Conservation (phyloP, 305 asterid genomes). For the Solanum hybrid region DNA sequence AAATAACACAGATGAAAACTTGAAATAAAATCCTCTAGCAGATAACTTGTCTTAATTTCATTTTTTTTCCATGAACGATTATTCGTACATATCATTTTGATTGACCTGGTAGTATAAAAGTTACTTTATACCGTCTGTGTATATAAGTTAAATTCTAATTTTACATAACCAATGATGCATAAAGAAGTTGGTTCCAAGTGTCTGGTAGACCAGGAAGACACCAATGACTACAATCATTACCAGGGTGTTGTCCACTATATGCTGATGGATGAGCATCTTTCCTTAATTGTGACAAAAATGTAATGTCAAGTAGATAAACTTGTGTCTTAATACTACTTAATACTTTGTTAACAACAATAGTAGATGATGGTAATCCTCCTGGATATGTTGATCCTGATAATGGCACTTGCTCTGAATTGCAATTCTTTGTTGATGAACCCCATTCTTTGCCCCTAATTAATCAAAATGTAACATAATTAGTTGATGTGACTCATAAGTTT, state of each 20-base stretch:
- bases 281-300: conserved; percentile 38
- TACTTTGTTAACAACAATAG: conserved; percentile 19
- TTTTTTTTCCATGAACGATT: not conserved
- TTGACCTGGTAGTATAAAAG: not conserved
- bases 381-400: conserved; percentile 34
- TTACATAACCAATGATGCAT: conserved; percentile 16
- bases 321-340: conserved; percentile 21
- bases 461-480: not conserved
- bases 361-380: conserved; percentile 27
- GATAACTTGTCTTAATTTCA: not conserved
- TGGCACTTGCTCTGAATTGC: conserved; percentile 32
- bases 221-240: conserved; percentile 46
- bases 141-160: not conserved
- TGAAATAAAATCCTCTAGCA: not conserved
- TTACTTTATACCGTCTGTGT: rapidly evolving
- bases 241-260: conserved; percentile 29
- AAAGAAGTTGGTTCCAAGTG: conserved; percentile 38
- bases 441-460: conserved; percentile 38
- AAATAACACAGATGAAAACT: not conserved
- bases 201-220: conserved; percentile 48
- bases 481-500: not conserved
- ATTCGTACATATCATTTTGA: not conserved
- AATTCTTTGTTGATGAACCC: conserved; percentile 25
- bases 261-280: conserved; percentile 40
- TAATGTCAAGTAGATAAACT: conserved; percentile 27